Evolutionary conservation across 148 eudicot species (phyloP), one percentile per base, ranked within the genome.

Genomic region (Nepenthes gracilis): DNA sequence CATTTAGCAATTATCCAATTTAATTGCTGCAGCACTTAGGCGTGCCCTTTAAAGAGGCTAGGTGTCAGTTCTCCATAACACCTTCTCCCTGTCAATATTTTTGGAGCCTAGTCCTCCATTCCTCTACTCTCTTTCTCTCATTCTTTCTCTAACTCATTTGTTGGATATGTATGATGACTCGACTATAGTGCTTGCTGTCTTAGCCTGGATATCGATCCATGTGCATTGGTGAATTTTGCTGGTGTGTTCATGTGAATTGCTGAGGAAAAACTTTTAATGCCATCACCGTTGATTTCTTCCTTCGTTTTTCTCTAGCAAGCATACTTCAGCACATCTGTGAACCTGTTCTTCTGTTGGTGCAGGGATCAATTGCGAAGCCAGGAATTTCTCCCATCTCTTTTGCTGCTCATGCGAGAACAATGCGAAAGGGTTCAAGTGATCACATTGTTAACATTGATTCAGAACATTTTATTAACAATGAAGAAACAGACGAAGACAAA

Each of bases 381-480:
- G 74, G 79, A 54, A 69, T 75, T 50, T 78, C 91, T 60, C 70
- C 83, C 33, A 80, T 72, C 59, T 73, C 94, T 58, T 84, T 87
- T 43, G 82, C 94, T 68, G 78, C 96, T 62, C 96, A 88, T 54
- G 75, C 70, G 54, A 80, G 97, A 78, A 74, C 89, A 32, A 74
- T 81, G 74, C 68, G 87, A 64, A 94, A 94, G 67, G 97, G 90
- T 49, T 86, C 95, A 62, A 75, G 75, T 35, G 99, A 94, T 62
- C 95, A 89, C 57, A 83, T 94, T 79, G 84, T 95, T 52, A 80
- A 75, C 70, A 78, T 94, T 55, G 99, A 84, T 66, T 74, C 97
- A n/a, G 99, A 86, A 67, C 85, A 80, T 40, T 84, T 94, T 73
- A 76, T 94, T 43, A 72, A 71, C 43, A 71, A 66, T 12, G 79